Evolutionary conservation across 495 filamentous ascomycete species (phyloP), one percentile per base, ranked within the genome.

Genomic region (Aspergillus biplanus): DNA sequence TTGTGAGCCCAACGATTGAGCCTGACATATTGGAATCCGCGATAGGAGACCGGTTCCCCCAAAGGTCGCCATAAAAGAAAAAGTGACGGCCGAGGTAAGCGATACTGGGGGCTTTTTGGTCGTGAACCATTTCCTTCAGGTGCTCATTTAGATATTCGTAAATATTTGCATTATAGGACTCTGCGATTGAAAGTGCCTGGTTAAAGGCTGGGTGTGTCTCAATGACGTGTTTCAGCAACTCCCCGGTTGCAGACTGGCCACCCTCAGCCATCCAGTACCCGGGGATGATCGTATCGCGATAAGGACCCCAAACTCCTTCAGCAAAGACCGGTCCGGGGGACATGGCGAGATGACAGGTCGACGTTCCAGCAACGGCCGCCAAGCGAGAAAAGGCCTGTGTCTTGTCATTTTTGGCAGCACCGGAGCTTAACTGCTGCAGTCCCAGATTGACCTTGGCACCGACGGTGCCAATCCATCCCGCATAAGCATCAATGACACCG

Each of bases 31-130:
- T 87, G 1, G 93, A 84, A 68, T 99, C 92, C 0, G 94, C 94
- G 59, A 99, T 86, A 6, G 95, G 95, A 16, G 92, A 96, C 34
- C 95, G 88, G 75, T 99, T 99, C 46, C 95, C 95, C 83, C 95
- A 97, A n/a, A 97, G 85, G 70, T 99, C 95, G 58, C 95, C 95
- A 70, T 98, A 97, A 81, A 99, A 96, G 84, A 98, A 99, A 75
- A 96, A 88, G 74, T 98, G 94, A 7, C 95, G 90, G 15, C 84
- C 92, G 0, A 99, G 81, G 68, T 90, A 96, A n/a, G 89, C 87
- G 37, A 97, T 83, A 58, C 83, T 86, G 0, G 93, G 93, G 11
- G 91, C 91, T 2, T 84, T 75, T 47, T 77, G 79, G 58, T 86
- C 86, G 58, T 85, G 81, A 33, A 80, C 81, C 81, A 97, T 85